A percentile compares a stretch with the other conserved stretches of the same genome.
phyloP scores from a whole-genome alignment of 2,329 filamentous ascomycete genomes.

The Westerdykella sp. region DNA sequence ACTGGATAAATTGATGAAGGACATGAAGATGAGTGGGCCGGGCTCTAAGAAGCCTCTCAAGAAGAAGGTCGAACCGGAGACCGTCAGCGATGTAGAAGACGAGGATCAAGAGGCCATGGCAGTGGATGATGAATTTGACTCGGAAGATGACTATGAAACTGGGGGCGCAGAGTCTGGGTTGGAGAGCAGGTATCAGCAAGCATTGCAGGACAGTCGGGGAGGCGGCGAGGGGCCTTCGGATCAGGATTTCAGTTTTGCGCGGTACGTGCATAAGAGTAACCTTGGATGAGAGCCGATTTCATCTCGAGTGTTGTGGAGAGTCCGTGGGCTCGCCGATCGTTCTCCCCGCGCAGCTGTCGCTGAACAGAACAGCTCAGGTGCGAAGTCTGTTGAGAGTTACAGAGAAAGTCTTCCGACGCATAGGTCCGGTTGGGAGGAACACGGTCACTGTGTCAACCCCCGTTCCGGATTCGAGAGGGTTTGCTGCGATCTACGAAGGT shows the following conservation, averaged over 20 bases:
- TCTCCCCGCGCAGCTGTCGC: too few relatives aligned
- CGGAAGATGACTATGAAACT: slow-evolving; percentile 49
- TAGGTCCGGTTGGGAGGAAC: too few relatives aligned
- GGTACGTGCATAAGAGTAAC: slow-evolving; percentile 41
- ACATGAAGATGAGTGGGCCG: slow-evolving; percentile 59
- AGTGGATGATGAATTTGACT: slow-evolving; percentile 51
- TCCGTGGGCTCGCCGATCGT: too few relatives aligned
- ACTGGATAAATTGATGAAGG: slow-evolving; percentile 87
- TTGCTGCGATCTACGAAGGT: too few relatives aligned
- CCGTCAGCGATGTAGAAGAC: slow-evolving; percentile 48
- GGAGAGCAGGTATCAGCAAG: slow-evolving; percentile 69
- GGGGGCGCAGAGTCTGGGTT: slow-evolving; percentile 58
- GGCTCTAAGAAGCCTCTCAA: slow-evolving; percentile 25
- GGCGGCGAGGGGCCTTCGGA: slow-evolving; percentile 31
- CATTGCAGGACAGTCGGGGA: slow-evolving; percentile 50
- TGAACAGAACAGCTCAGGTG: too few relatives aligned
- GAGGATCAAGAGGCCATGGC: slow-evolving; percentile 50
- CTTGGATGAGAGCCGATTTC: slow-evolving; percentile 19
- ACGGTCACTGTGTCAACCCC: too few relatives aligned
- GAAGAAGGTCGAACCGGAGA: slow-evolving; percentile 44
- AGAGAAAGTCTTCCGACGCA: too few relatives aligned
- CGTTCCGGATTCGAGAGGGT: too few relatives aligned
- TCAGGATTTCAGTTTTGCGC: slow-evolving; percentile 48
- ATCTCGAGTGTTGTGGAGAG: too few relatives aligned
- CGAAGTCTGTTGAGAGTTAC: too few relatives aligned